Evolutionary conservation across 2,329 filamentous ascomycete species (phyloP).

Genomic region (Venturia aucupariae): DNA sequence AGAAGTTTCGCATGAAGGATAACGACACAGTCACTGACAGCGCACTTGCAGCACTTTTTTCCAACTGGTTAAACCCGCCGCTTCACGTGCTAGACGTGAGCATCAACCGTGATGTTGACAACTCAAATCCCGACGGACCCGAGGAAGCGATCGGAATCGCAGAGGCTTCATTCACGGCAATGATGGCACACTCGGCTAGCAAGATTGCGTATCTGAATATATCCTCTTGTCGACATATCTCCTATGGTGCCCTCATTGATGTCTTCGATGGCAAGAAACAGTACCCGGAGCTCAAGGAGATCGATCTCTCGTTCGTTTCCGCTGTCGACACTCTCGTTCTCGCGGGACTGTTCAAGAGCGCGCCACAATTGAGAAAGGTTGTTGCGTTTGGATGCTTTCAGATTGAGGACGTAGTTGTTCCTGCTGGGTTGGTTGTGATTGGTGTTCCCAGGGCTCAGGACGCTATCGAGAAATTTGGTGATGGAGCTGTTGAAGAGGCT

Average conservation of each 20-base stretch:
- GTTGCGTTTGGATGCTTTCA: slow-evolving; percentile 56
- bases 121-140: slow-evolving; percentile 54
- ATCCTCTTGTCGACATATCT: slow-evolving; percentile 77
- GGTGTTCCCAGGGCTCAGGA: slow-evolving; percentile 51
- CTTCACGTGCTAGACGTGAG: slow-evolving; percentile 65
- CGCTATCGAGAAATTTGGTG: slow-evolving; percentile 43
- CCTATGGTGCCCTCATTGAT: slow-evolving; percentile 59
- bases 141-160: slow-evolving; percentile 60
- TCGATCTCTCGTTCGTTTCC: slow-evolving; percentile 72
- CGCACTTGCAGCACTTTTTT: slow-evolving; percentile 65
- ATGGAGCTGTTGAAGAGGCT: slow-evolving; percentile 5
- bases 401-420: slow-evolving; percentile 45
- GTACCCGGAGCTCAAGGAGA: slow-evolving; percentile 59
- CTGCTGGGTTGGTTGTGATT: slow-evolving; percentile 49
- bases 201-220: slow-evolving; percentile 61
- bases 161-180: slow-evolving; percentile 62
- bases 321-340: slow-evolving; percentile 57
- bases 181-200: slow-evolving; percentile 75
- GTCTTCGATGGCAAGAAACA: slow-evolving; percentile 53
- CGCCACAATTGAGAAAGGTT: slow-evolving; percentile 49
- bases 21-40: slow-evolving; percentile 68
- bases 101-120: slow-evolving; percentile 68
- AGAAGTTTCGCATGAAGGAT: slow-evolving; percentile 72
- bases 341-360: slow-evolving; percentile 53
- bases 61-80: slow-evolving; percentile 62